phyloP scores from a whole-genome alignment of 257 asterid genomes.

The Solanum pimpinellifolium region DNA sequence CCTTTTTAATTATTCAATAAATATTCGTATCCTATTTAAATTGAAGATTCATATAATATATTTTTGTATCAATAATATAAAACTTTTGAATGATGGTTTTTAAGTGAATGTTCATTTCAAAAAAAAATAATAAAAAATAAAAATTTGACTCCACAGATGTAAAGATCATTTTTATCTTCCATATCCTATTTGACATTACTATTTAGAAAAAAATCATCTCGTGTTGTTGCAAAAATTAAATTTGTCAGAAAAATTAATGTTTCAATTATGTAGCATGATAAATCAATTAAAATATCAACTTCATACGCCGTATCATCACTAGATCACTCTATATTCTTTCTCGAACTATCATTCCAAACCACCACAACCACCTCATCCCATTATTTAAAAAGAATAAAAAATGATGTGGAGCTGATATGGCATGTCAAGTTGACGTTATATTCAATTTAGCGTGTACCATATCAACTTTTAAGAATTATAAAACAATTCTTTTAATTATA shows the following conservation, averaged over 20 bases:
- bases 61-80: neutral
- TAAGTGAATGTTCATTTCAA: neutral
- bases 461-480: neutral
- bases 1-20: neutral
- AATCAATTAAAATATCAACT: neutral
- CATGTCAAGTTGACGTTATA: neutral
- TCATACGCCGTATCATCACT: neutral
- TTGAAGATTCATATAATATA: neutral
- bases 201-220: too few relatives aligned
- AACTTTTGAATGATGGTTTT: neutral
- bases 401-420: neutral
- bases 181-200: too few relatives aligned
- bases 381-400: neutral
- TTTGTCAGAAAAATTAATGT: neutral
- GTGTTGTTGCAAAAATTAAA: neutral
- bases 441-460: neutral
- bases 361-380: neutral
- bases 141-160: accelerated
- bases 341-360: neutral
- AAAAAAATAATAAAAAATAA: accelerated
- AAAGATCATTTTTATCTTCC: too few relatives aligned
- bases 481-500: neutral
- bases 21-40: neutral
- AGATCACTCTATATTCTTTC: neutral
- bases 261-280: neutral